Percentiles rank a stretch among this genome's conserved stretches.
Evolutionary conservation across 805 yeast species (phyloP).

Genomic region (Pichia sporocuriosa): DNA sequence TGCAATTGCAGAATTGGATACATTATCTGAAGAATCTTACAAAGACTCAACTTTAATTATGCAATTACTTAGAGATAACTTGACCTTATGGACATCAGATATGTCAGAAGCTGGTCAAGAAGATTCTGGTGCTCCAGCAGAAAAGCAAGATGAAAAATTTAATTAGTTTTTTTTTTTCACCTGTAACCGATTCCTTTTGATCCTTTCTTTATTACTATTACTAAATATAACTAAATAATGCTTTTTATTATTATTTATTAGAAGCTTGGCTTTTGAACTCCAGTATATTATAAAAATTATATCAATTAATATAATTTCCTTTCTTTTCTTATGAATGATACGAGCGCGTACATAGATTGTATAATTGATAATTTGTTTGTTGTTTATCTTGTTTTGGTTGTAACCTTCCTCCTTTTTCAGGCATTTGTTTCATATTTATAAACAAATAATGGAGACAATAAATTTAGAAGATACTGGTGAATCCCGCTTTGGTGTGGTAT

Average conservation of each 20-base stretch:
- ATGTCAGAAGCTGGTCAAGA: conserved; percentile 77
- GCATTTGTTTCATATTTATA: not conserved
- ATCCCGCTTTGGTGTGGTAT: conserved; percentile 31
- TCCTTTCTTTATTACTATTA: not conserved
- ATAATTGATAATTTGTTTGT: too few relatives aligned
- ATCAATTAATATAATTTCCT: too few relatives aligned
- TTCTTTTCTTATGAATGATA: too few relatives aligned
- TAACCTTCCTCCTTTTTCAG: too few relatives aligned
- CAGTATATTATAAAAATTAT: too few relatives aligned
- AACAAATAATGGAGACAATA: conserved; percentile 29
- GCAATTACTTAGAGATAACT: conserved; percentile 97
- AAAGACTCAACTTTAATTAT: conserved; percentile 97
- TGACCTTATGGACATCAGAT: conserved; percentile 96
- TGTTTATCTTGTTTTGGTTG: too few relatives aligned
- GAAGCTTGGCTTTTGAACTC: conserved; percentile 1
- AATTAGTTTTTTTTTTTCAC: not conserved
- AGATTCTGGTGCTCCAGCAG: conserved; percentile 26
- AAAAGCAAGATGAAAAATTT: conserved; percentile 18
- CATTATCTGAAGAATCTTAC: conserved; percentile 95
- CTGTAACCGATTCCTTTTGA: not conserved
- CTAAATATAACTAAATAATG: conserved; percentile 4
- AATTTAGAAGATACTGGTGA: conserved; percentile 35
- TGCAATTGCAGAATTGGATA: conserved; percentile 97
- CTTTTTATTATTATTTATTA: not conserved
- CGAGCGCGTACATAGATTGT: too few relatives aligned